Evolutionary conservation across 2,329 filamentous ascomycete genomes (phyloP), one percentile per base, ranked within the genome.

Genomic region (Monascus ruber): DNA sequence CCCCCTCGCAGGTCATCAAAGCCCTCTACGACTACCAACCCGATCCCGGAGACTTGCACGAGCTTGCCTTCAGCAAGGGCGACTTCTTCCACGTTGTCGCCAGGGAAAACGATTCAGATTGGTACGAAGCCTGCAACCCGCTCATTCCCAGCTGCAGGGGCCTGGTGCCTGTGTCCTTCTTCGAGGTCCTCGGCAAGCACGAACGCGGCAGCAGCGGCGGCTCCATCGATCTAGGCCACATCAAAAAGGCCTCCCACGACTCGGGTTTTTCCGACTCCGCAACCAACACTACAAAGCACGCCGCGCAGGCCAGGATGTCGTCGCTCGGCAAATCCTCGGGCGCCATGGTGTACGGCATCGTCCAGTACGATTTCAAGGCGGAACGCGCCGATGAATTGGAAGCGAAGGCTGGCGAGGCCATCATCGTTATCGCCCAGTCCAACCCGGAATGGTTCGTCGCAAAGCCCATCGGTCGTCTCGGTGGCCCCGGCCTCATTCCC

Each of bases 381-480:
- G 89, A 96, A 64, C 72, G 89, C 41, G 84, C 87, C n/a, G 91
- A 98, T 61, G 91, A 98, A 65, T 67, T 98, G 42, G 88, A 95
- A 50, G 91, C 91, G 36, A 93, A 94, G 62, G 83, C 86, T 35
- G 89, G 88, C 42, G 91, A 98, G 65, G 85, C 88, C 38, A 95
- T 98, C 56, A 95, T 98, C 48, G 88, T 98, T 39, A 96, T 96
- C 58, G 91, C 91, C 34, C 91, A 96, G 63, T 96, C 89, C 5
- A 96, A 96, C 55, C 86, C 89, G 4, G 91, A 98, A 64, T 98
- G 91, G 91, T 96, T 96, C 56, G 89, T 98, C 45, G 91, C 91
- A 37, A 98, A 98, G 65, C 91, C 91, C n/a, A 98, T 98, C 59
- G 89, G 88, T 46, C 76, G 91, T 48, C 72, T 98, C n/a, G 91